A percentile compares a stretch with the other conserved stretches of the same genome.
Evolutionary conservation across 2,329 filamentous ascomycete genomes (phyloP).

Genomic region (Fusarium metavorans): DNA sequence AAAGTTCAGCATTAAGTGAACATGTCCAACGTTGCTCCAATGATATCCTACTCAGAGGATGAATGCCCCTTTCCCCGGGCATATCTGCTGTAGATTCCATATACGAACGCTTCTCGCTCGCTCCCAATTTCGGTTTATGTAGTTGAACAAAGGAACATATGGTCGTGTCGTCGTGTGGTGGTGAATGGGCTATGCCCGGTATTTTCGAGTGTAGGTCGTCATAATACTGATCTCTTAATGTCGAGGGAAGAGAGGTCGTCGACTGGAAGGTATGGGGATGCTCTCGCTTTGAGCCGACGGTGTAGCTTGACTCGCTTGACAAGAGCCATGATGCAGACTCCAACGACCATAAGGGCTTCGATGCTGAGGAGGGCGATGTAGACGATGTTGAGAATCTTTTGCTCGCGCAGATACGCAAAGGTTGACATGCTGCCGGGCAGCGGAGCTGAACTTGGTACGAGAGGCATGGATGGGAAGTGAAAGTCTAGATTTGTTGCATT

Average conservation of each 20-base stretch:
- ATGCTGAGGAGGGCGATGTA: conserved; percentile 61
- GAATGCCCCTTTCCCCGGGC: conserved; percentile 12
- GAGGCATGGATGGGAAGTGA: conserved; percentile 33
- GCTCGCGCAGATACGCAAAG: conserved; percentile 42
- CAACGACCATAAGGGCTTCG: conserved; percentile 59
- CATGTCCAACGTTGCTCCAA: conserved; percentile 9
- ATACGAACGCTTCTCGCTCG: not conserved
- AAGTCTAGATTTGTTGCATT: conserved; percentile 6
- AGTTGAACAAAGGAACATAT: conserved; percentile 36
- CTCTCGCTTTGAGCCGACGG: conserved; percentile 27
- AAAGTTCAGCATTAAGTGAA: conserved; percentile 29
- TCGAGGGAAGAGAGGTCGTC: conserved; percentile 19
- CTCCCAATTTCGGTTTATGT: conserved; percentile 1
- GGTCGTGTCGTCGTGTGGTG: conserved; percentile 15
- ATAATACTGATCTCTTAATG: conserved; percentile 25
- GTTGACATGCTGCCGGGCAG: conserved; percentile 36
- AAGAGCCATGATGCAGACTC: conserved; percentile 50
- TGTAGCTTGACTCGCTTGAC: conserved; percentile 43
- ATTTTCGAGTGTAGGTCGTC: not conserved
- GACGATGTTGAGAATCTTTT: conserved; percentile 57
- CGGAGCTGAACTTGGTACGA: conserved; percentile 33
- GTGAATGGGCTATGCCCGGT: conserved; percentile 3
- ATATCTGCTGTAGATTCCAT: not conserved
- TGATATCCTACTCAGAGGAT: conserved; percentile 19
- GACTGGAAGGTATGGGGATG: conserved; percentile 12